Evolutionary conservation across 2,329 filamentous ascomycete species (phyloP).

Genomic region (Colletotrichum sp.): DNA sequence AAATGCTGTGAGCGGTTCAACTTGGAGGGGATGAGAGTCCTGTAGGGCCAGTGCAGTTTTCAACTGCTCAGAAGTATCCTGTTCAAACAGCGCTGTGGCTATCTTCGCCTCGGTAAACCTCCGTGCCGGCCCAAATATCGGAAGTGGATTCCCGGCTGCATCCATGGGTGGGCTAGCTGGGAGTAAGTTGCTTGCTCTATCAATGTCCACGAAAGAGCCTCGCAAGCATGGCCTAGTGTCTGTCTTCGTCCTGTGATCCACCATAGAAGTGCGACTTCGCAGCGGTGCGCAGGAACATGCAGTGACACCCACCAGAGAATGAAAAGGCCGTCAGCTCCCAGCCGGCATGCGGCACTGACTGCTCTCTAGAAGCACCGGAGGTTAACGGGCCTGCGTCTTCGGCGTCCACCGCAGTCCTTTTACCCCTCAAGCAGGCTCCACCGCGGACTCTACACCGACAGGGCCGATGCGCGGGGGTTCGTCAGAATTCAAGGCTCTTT

Average conservation of each 20-base stretch:
- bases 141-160: neutral
- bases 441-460: conserved; percentile 14
- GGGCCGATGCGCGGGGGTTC: conserved; percentile 14
- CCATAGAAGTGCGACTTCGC: neutral
- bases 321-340: neutral
- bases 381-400: conserved; percentile 9
- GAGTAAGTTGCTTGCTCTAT: neutral
- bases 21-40: neutral
- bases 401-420: neutral
- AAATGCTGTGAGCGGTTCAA: neutral
- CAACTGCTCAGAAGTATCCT: neutral
- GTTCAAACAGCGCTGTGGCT: neutral
- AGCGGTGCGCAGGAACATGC: neutral
- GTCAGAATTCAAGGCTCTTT: neutral
- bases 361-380: neutral
- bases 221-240: neutral
- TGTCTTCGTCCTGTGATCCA: neutral
- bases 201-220: neutral
- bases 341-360: neutral
- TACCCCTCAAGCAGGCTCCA: conserved; percentile 16
- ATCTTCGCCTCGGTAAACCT: conserved; percentile 11
- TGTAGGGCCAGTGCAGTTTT: neutral
- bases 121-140: neutral
- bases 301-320: neutral
- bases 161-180: neutral